phyloP scores from a whole-genome alignment of 2,329 filamentous ascomycete genomes.

The Fusarium lyarnte region DNA sequence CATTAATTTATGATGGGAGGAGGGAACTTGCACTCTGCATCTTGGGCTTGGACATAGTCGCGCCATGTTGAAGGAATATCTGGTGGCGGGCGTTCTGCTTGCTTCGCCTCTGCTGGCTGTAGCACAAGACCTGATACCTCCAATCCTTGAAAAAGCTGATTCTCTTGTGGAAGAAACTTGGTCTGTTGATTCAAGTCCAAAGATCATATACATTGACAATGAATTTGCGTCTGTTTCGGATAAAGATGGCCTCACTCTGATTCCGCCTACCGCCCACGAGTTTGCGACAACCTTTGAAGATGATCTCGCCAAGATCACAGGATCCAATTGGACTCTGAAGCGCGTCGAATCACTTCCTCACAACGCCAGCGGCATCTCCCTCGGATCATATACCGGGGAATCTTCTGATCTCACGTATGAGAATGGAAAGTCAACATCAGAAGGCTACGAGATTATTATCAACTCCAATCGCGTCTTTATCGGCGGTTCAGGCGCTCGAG shows the following conservation, averaged over 20 bases:
- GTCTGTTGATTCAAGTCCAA: background rate
- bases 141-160: background rate
- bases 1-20: background rate
- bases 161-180: background rate
- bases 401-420: background rate
- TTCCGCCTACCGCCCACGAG: conserved; percentile 8
- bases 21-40: accelerated
- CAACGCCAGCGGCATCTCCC: background rate
- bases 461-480: conserved; percentile 13
- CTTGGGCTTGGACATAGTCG: accelerated
- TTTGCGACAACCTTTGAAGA: conserved; percentile 9
- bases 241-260: background rate
- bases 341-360: background rate
- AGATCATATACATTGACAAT: background rate
- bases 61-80: background rate
- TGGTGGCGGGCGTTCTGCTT: background rate
- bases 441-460: conserved; percentile 11
- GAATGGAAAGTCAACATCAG: background rate
- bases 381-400: conserved; percentile 3
- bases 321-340: conserved; percentile 13
- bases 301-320: conserved; percentile 2
- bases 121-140: conserved; percentile 12
- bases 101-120: background rate
- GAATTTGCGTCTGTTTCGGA: background rate
- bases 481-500: conserved; percentile 11